Base-by-base conservation (phyloP, 2,329 filamentous ascomycete species). In the Penicillium sp. region DNA sequence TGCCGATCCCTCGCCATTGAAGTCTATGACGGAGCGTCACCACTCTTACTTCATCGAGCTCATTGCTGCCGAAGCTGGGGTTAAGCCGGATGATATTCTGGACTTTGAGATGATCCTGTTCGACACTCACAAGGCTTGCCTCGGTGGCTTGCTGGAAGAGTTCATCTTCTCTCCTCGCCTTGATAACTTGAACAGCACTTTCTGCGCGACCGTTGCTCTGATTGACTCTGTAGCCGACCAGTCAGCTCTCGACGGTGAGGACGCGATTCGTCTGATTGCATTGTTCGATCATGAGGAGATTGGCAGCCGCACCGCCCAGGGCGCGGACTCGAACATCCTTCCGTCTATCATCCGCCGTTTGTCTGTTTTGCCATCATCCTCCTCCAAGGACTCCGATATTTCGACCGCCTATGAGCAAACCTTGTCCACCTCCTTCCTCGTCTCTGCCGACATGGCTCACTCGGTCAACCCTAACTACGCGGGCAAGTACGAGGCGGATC, bases 251-350 rank as follows among this genome's bases (percentile, higher is more conserved):
- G 82, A 89, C 36, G 73, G 86, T 18, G 92, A 96, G 64, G 76
- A 81, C 3, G 86, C 82, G 14, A 96, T 97, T 64, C 89, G 93
- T 38, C 77, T 99, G n/a, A 86, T 95, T 59, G 87, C 90, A 30
- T 88, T 92, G 72, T 99, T 99, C 70, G 93, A 99, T 68, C 91
- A 99, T 73, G 93, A 99, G 72, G 93, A 99, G 69, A 93, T 99
- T 64, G 93, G 93, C 46, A 95, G 89, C 54, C 84, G 82, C 50
- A 95, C 90, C 2, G 91, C 92, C 4, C 93, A 99, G 65, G 93
- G 93, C 54, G 93, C 93, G 14, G 84, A 95, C 72, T 95, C 89
- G 4, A 95, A 95, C 72, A 80, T 95, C 50, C 80, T 99, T 14
- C 92, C 93, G 1, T 82, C 89, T 19, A 85, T 97, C 39, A 80